Conservation (phyloP, 768 basidiomycete genomes). For the Suillus brevipes region DNA sequence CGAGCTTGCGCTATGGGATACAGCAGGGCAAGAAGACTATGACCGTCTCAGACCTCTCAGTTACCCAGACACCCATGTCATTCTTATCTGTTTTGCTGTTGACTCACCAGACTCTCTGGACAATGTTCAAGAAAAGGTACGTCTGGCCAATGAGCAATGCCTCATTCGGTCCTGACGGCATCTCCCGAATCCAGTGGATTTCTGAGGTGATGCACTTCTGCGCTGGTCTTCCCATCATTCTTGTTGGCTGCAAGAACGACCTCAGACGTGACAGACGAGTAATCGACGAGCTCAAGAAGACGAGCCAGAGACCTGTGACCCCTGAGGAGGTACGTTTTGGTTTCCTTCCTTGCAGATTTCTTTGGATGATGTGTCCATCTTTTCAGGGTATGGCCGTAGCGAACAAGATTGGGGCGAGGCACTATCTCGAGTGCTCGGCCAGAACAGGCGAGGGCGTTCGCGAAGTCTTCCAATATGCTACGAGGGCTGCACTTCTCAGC, state of each 20-base stretch:
- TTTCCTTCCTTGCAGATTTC: not conserved
- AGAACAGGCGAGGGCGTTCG: slow-evolving; percentile 95
- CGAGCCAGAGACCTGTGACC: slow-evolving; percentile 91
- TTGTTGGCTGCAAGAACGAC: slow-evolving; percentile 99
- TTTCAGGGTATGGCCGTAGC: slow-evolving; percentile 88
- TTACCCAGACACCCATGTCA: slow-evolving; percentile 99
- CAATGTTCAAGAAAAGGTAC: slow-evolving; percentile 99
- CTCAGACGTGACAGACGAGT: slow-evolving; percentile 90
- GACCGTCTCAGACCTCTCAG: slow-evolving; percentile 96
- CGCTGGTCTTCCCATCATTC: slow-evolving; percentile 89
- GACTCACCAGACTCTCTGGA: slow-evolving; percentile 98
- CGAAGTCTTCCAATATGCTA: slow-evolving; percentile 98
- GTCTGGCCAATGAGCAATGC: slow-evolving; percentile 27
- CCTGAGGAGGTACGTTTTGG: slow-evolving; percentile 73
- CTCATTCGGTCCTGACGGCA: slow-evolving; percentile 11
- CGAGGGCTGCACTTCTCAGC: slow-evolving; percentile 83
- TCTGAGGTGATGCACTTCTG: slow-evolving; percentile 99
- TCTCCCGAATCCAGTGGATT: slow-evolving; percentile 72
- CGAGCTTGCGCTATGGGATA: slow-evolving; percentile 99
- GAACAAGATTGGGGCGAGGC: slow-evolving; percentile 94
- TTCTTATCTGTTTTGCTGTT: slow-evolving; percentile 98
- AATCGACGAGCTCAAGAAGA: slow-evolving; percentile 92
- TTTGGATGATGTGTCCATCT: slow-evolving; percentile 7
- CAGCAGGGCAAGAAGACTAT: slow-evolving; percentile 98
- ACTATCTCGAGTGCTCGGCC: slow-evolving; percentile 97